Evolutionary conservation across 257 asterid species (phyloP), one percentile per base, ranked within the genome.

Genomic region (Primulina tabacum): DNA sequence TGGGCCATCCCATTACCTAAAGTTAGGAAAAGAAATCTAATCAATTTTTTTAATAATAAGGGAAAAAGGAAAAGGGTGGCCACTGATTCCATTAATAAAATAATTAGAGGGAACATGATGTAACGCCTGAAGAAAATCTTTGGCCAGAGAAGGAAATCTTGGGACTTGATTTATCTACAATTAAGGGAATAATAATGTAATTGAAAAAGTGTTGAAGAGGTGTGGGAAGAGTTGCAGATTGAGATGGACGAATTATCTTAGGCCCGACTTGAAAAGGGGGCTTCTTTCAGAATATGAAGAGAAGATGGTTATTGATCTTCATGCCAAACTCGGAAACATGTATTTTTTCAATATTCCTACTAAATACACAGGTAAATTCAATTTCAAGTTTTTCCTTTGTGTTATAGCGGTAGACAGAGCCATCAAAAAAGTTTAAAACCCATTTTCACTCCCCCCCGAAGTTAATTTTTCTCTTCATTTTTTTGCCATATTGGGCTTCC

Each of bases 321-420:
- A 90, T 82, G 93, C 97, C 77, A 95, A 88, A 67, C 96, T 92
- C 53, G 98, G 98, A 66, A 90, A 92, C 84, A 92, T 96, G 98
- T 90, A 0, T 12, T 1, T 33, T 33, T 33, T 33, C 37, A 4
- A 33, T 33, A 33, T 33, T 33, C 37, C 37, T 33, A 5, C 37
- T 3, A 33, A 33, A 33, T 4, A 33, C 37, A 33, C 37, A 33
- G 37, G 6, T 0, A 33, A 33, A 2, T 33, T 33, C 7, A 33
- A 33, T 33, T 5, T 33, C 37, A 5, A 5, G 37, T 33, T 4
- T 6, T 4, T 4, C 2, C 6, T 4, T 33, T 66, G 8, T 11
- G 8, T 20, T 28, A 35, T 9, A 37, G 20, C 10, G 37, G 21
- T 16, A 30, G n/a, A 29, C 34, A 62, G 20, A 4, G 43, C 30